phyloP scores from a whole-genome alignment of 257 asterid species.

The Solanum etuberosum region DNA sequence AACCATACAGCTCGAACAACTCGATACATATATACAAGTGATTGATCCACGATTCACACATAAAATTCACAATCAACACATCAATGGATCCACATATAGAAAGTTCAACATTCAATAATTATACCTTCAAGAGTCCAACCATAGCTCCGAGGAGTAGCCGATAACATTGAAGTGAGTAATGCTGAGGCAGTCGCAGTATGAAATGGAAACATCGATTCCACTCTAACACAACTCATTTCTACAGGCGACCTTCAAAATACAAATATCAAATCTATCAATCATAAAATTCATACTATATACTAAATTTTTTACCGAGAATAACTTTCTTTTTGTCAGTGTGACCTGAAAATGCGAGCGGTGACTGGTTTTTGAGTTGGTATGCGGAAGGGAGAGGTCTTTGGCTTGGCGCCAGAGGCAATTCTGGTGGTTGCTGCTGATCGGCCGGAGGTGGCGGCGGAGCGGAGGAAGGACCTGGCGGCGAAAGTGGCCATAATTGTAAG shows the following conservation, averaged over 20 bases:
- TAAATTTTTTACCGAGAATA: neutral
- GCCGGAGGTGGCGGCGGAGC: slow-evolving; percentile 8
- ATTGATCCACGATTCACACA: neutral
- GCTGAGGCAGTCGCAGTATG: slow-evolving; percentile 18
- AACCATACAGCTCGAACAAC: neutral
- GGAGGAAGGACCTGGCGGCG: slow-evolving; percentile 10
- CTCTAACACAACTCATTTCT: slow-evolving; percentile 8
- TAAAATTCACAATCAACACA: neutral
- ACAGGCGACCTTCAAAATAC: slow-evolving; percentile 11
- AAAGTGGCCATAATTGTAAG: neutral
- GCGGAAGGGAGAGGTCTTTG: slow-evolving; percentile 3
- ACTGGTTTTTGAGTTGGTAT: slow-evolving; percentile 5
- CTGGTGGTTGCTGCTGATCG: slow-evolving; percentile 3
- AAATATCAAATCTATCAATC: neutral
- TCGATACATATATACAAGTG: neutral
- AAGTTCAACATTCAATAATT: neutral
- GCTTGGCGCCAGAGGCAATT: neutral
- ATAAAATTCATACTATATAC: neutral
- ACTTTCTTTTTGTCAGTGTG: neutral
- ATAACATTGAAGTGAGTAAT: slow-evolving; percentile 15
- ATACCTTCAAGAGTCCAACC: slow-evolving; percentile 22
- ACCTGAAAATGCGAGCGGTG: slow-evolving; percentile 13
- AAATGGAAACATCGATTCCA: slow-evolving; percentile 13
- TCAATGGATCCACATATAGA: neutral
- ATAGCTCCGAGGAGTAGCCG: slow-evolving; percentile 10